Conservation (phyloP, 106 monocot species). For the Dendrobium catenatum region DNA sequence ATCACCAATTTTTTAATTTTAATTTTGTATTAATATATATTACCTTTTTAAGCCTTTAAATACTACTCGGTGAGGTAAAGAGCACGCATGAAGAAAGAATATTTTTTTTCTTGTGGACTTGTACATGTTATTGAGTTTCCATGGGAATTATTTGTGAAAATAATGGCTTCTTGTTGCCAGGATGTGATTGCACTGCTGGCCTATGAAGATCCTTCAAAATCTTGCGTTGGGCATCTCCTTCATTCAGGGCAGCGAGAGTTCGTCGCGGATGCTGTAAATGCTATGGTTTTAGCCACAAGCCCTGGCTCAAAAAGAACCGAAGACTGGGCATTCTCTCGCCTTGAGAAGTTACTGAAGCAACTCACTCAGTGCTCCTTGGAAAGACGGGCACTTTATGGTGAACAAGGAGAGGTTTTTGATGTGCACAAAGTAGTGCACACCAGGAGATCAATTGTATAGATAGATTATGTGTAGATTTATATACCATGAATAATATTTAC, state of each 20-base stretch:
- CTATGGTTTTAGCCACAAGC: conserved; percentile 52
- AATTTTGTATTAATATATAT: no score
- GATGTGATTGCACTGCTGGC: conserved; percentile 72
- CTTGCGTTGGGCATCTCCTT: conserved; percentile 69
- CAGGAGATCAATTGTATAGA: neutral
- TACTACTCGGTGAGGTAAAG: no score
- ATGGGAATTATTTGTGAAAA: neutral
- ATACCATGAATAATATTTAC: no score
- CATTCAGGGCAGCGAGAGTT: conserved; percentile 56
- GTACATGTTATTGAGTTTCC: neutral
- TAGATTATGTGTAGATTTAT: neutral
- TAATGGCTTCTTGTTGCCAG: conserved; percentile 19
- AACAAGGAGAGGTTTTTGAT: conserved; percentile 75
- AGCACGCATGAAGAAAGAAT: neutral
- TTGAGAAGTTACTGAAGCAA: conserved; percentile 85
- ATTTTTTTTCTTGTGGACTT: neutral
- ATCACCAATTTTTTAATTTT: no score
- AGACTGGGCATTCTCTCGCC: conserved; percentile 25
- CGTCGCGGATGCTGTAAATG: conserved; percentile 92
- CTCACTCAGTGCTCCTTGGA: conserved; percentile 61
- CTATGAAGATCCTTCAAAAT: conserved; percentile 51
- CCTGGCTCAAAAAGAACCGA: conserved; percentile 32
- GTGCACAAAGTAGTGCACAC: conserved; percentile 48
- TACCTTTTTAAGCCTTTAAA: no score
- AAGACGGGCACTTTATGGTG: conserved; percentile 32